Conservation (phyloP, 2,329 filamentous ascomycete genomes). For the Aschersonia sp. region DNA sequence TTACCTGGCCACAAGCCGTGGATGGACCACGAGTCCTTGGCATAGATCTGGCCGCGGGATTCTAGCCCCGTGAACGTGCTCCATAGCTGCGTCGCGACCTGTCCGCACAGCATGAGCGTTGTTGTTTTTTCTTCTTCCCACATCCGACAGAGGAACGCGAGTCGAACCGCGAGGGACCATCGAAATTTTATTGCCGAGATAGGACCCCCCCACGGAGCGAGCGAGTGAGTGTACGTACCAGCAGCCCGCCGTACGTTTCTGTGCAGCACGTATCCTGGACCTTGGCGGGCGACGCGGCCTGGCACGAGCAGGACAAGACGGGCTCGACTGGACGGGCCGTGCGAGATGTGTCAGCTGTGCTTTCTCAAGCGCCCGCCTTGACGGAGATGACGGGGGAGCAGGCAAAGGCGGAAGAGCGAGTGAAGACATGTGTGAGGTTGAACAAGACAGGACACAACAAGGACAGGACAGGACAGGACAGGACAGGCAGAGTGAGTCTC, state of each 20-base stretch:
- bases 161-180: too few relatives aligned
- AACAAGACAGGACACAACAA: too few relatives aligned
- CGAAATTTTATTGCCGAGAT: not conserved
- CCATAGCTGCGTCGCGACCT: slow-evolving; percentile 50
- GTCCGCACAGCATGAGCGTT: not conserved
- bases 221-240: slow-evolving; percentile 18
- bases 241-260: slow-evolving; percentile 49
- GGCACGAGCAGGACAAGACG: slow-evolving; percentile 32
- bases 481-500: not conserved
- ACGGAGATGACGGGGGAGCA: too few relatives aligned
- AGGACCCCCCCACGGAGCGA: not conserved
- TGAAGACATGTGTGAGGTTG: too few relatives aligned
- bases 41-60: slow-evolving; percentile 40
- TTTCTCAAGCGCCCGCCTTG: not conserved
- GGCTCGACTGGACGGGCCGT: slow-evolving; percentile 6
- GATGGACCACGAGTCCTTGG: slow-evolving; percentile 40
- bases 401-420: too few relatives aligned
- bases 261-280: slow-evolving; percentile 46
- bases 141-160: not conserved
- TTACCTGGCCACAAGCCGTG: slow-evolving; percentile 42
- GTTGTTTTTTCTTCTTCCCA: not conserved
- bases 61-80: slow-evolving; percentile 48
- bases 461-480: not conserved
- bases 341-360: not conserved
- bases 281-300: slow-evolving; percentile 21